Conservation (phyloP, 2,329 filamentous ascomycete species). For the Aspergillus niger region DNA sequence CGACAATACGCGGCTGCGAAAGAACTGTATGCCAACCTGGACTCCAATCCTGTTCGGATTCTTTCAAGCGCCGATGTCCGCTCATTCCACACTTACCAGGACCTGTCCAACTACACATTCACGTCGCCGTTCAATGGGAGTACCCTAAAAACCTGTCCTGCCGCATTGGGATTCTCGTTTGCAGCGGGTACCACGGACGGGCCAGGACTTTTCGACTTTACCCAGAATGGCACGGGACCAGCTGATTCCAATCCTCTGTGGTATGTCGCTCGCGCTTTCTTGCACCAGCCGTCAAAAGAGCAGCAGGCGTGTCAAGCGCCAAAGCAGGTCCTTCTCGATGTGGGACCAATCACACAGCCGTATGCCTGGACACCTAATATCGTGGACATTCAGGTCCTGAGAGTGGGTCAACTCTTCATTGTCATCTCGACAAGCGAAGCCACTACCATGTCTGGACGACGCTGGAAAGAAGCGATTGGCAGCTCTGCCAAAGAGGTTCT, state of each 20-base stretch:
- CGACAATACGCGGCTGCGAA: constrained; percentile 49
- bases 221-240: constrained; percentile 79
- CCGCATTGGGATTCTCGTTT: constrained; percentile 87
- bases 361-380: constrained; percentile 91
- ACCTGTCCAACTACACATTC: constrained; percentile 78
- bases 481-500: constrained; percentile 55
- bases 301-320: constrained; percentile 76
- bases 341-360: constrained; percentile 74
- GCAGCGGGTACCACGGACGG: constrained; percentile 91
- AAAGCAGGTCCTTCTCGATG: constrained; percentile 85
- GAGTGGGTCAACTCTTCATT: constrained; percentile 81
- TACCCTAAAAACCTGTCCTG: constrained; percentile 72
- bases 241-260: constrained; percentile 73
- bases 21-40: constrained; percentile 59
- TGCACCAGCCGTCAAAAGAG: constrained; percentile 69
- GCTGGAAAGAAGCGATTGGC: constrained; percentile 75
- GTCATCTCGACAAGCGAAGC: constrained; percentile 85
- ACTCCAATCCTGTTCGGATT: constrained; percentile 41
- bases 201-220: constrained; percentile 90
- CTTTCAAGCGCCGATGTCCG: constrained; percentile 67
- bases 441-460: constrained; percentile 86
- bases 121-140: constrained; percentile 66
- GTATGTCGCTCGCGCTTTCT: constrained; percentile 70
- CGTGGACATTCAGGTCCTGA: constrained; percentile 82
- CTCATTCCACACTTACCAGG: constrained; percentile 81